A percentile compares a stretch with the other conserved stretches of the same genome.
Evolutionary conservation across 2,329 filamentous ascomycete species (phyloP).

Genomic region (Penicillium decumbens): DNA sequence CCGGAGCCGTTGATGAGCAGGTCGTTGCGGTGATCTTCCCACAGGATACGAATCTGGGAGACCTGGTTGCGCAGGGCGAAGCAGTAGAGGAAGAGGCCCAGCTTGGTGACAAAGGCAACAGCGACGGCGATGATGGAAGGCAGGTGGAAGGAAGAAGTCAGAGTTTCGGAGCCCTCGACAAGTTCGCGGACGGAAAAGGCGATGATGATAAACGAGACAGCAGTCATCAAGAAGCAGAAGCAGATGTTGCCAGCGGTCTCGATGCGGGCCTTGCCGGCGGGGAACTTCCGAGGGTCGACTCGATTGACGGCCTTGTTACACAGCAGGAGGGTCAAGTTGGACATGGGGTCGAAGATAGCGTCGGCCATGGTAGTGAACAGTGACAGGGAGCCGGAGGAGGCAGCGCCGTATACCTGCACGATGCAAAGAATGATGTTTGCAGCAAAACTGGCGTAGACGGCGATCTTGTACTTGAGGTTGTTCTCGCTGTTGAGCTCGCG

Average conservation of each 20-base stretch:
- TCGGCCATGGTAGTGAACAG: slow-evolving; percentile 98
- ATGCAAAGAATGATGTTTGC: slow-evolving; percentile 76
- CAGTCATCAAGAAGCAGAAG: slow-evolving; percentile 93
- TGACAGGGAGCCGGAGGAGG: slow-evolving; percentile 82
- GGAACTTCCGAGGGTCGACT: slow-evolving; percentile 81
- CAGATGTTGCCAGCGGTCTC: slow-evolving; percentile 94
- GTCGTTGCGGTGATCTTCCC: slow-evolving; percentile 97
- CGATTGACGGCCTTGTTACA: slow-evolving; percentile 81
- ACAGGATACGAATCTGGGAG: slow-evolving; percentile 84
- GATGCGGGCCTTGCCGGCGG: slow-evolving; percentile 86
- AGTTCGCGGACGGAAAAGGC: slow-evolving; percentile 77
- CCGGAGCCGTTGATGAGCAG: slow-evolving; percentile 93
- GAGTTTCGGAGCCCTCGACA: slow-evolving; percentile 43
- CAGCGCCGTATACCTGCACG: slow-evolving; percentile 84
- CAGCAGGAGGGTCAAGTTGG: slow-evolving; percentile 80
- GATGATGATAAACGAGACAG: slow-evolving; percentile 87
- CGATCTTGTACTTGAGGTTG: slow-evolving; percentile 61
- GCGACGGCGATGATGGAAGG: slow-evolving; percentile 80
- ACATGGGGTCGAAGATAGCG: slow-evolving; percentile 85
- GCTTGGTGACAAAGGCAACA: slow-evolving; percentile 79
- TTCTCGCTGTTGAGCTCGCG: slow-evolving; percentile 76
- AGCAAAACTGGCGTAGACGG: slow-evolving; percentile 62
- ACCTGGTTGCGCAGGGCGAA: slow-evolving; percentile 87
- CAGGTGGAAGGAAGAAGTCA: slow-evolving; percentile 66
- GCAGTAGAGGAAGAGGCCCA: slow-evolving; percentile 82